These are phyloP conservation scores for Ciborinia camelliae DNA, from an alignment of 2,329 filamentous ascomycete genomes.

Conservation along the genomic window DNA sequence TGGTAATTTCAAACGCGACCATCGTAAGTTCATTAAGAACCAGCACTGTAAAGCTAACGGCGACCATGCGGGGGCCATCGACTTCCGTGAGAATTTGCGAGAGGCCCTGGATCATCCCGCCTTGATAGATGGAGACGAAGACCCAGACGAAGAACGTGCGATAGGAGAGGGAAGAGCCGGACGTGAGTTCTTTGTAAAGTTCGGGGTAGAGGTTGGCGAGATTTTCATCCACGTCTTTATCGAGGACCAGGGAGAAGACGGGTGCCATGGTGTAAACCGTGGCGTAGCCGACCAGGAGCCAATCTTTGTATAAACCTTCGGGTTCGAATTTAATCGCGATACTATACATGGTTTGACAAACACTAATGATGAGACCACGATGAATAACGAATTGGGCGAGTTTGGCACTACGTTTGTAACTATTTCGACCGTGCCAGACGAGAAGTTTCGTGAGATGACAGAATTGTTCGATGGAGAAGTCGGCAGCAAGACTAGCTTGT, in stretches of 20 bases:
- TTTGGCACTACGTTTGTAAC: slow-evolving; percentile 93
- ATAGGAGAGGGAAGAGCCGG: slow-evolving; percentile 82
- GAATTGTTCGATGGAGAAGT: slow-evolving; percentile 96
- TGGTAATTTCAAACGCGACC: slow-evolving; percentile 95
- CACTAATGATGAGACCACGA: slow-evolving; percentile 87
- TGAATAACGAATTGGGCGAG: slow-evolving; percentile 98
- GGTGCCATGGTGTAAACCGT: slow-evolving; percentile 93
- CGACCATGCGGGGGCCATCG: slow-evolving; percentile 72
- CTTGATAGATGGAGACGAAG: slow-evolving; percentile 90
- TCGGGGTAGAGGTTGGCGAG: slow-evolving; percentile 95
- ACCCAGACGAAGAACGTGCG: slow-evolving; percentile 97
- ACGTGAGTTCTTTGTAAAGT: slow-evolving; percentile 94
- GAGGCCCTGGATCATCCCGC: slow-evolving; percentile 91
- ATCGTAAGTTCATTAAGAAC: slow-evolving; percentile 94
- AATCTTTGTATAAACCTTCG: slow-evolving; percentile 91
- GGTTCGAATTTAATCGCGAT: slow-evolving; percentile 91
- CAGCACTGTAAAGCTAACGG: slow-evolving; percentile 86
- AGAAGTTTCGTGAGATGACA: slow-evolving; percentile 91
- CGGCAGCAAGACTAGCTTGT: slow-evolving; percentile 89
- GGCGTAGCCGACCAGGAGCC: slow-evolving; percentile 94
- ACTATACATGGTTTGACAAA: slow-evolving; percentile 96
- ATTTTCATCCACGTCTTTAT: slow-evolving; percentile 91
- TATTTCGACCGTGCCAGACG: slow-evolving; percentile 98
- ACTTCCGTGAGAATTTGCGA: slow-evolving; percentile 82
- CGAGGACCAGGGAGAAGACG: slow-evolving; percentile 88